Evolutionary conservation across 352 stramenopile species (phyloP), one percentile per base, ranked within the genome.

Genomic region (Pythium rhizo-oryzae): DNA sequence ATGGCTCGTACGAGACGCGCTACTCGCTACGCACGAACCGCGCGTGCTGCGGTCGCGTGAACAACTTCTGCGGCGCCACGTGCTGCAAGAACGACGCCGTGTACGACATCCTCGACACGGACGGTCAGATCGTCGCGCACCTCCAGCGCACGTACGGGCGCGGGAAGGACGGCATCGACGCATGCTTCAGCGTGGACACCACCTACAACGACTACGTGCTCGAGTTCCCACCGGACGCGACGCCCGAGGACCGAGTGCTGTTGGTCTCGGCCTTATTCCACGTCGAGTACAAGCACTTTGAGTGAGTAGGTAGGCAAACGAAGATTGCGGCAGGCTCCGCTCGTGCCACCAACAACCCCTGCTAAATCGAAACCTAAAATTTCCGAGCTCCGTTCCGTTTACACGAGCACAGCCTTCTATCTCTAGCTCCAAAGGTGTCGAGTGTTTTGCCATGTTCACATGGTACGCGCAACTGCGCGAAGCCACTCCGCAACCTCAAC

Each of bases 51-150:
- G 80, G 79, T 23, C 79, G 80, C 23, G 75, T 85, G 24, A 87
- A 90, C 76, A 91, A 89, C 59, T 90, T 80, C 50, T 91, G 81
- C 50, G 81, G 81, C n/a, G 78, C 69, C 18, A 88, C 81, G 25
- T 90, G 81, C 65, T 83, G 66, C 67, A 75, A 81, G 59, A 85
- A 88, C 58, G 83, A 91, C 59, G 77, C 80, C 1, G 80, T 90
- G 56, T 89, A 85, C 65, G 81, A 91, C 50, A 76, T 91, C 8
- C 58, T 90, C 21, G 80, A 89, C 62, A 68, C 60, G 21, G 76
- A 90, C 33, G 81, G 79, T 39, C 47, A 79, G 15, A 59, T 87
- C 39, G 80, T 76, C 5, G 83, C 75, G 19, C 79, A 89, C 59
- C 33, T 92, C 37, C 81, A 90, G 68, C 68, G 71, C 33, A 90